Percentiles rank a stretch among this genome's conserved stretches.
Evolutionary conservation across 306 rosid genomes (phyloP).

Genomic region (Cucurbita pepo): DNA sequence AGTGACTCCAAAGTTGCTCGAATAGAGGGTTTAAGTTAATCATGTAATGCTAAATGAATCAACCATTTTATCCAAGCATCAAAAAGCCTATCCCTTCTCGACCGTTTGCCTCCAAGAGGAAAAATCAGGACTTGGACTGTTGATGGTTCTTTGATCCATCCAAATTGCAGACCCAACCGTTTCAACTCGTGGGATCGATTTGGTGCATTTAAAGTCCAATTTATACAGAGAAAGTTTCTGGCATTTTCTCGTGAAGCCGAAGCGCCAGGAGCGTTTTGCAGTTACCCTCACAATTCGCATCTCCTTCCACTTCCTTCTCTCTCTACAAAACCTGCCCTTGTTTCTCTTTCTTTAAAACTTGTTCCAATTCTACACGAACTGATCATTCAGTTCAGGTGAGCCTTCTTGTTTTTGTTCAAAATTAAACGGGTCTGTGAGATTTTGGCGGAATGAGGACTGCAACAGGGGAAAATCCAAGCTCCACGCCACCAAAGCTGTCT

Average conservation of each 20-base stretch:
- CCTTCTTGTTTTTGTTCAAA: neutral
- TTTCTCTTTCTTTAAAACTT: constrained; percentile 13
- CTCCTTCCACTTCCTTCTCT: constrained; percentile 21
- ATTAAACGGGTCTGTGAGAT: neutral
- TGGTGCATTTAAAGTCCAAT: neutral
- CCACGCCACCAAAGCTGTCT: constrained; percentile 24
- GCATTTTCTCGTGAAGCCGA: constrained; percentile 56
- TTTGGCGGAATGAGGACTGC: constrained; percentile 11
- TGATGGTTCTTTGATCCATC: neutral
- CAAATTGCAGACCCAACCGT: neutral
- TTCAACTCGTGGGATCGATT: neutral
- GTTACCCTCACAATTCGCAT: constrained; percentile 20
- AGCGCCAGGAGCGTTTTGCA: constrained; percentile 59
- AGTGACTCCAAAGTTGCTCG: too few species aligned
- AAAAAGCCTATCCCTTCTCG: neutral
- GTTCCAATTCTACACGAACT: constrained; percentile 9
- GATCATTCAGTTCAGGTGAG: neutral
- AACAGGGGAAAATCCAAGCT: neutral
- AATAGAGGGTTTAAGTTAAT: too few species aligned
- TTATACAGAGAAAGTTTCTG: neutral
- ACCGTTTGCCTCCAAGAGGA: neutral
- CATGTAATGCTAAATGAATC: too few species aligned
- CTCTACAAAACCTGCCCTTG: constrained; percentile 1
- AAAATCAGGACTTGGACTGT: neutral
- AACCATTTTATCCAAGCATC: neutral